Percentiles rank a stretch among this genome's conserved stretches.
Evolutionary conservation across 495 filamentous ascomycete species (phyloP).

Genomic region (Copromyces sp.): DNA sequence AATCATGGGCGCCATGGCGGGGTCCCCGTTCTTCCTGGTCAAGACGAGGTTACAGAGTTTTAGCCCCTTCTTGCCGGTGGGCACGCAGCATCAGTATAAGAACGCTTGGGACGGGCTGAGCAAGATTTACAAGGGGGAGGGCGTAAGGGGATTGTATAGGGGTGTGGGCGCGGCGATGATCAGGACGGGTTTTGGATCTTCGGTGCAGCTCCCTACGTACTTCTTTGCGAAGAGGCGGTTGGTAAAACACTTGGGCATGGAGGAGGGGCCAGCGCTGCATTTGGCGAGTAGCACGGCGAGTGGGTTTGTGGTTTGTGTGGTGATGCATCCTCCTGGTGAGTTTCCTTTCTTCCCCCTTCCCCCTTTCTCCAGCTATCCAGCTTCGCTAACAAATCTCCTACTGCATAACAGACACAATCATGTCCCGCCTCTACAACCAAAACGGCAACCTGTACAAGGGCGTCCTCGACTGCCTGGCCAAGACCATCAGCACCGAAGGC

Average conservation of each 20-base stretch:
- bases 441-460: slow-evolving; percentile 90
- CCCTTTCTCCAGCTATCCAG: not conserved
- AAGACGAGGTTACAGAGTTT: slow-evolving; percentile 94
- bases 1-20: slow-evolving; percentile 79
- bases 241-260: slow-evolving; percentile 69
- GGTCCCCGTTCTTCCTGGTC: slow-evolving; percentile 95
- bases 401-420: slow-evolving; percentile 69
- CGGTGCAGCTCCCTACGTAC: slow-evolving; percentile 94
- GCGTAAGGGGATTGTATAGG: slow-evolving; percentile 71
- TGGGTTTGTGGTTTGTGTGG: slow-evolving; percentile 91
- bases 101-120: slow-evolving; percentile 74
- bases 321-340: slow-evolving; percentile 95
- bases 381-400: not conserved
- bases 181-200: slow-evolving; percentile 86
- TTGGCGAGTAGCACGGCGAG: slow-evolving; percentile 80
- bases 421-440: slow-evolving; percentile 98
- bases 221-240: slow-evolving; percentile 92
- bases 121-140: slow-evolving; percentile 69
- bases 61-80: slow-evolving; percentile 89
- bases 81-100: slow-evolving; percentile 87
- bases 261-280: slow-evolving; percentile 85
- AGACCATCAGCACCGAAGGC: slow-evolving; percentile 88
- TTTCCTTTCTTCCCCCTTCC: not conserved
- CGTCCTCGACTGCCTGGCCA: slow-evolving; percentile 82
- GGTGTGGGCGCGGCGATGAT: slow-evolving; percentile 95